A percentile compares a stretch with the other conserved stretches of the same genome.
phyloP scores from a whole-genome alignment of 129 eudicot species.

The Tagetes patula region DNA sequence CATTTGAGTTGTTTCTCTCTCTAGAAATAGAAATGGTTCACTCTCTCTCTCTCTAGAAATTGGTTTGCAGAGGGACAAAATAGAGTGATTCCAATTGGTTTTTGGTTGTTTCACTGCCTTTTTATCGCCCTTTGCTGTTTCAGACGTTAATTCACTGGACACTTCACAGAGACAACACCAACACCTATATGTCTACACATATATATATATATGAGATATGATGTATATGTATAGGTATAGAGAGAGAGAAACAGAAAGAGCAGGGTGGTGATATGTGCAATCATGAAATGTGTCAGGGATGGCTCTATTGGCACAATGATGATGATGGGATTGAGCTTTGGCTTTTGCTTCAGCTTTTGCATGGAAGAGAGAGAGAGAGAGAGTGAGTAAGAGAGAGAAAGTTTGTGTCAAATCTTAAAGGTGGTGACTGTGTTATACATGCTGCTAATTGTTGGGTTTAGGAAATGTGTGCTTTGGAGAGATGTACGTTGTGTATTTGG shows the following conservation, averaged over 20 bases:
- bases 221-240: slow-evolving; percentile 23
- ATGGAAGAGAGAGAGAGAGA: slow-evolving; percentile 36
- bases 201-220: background rate
- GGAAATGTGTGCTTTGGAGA: background rate
- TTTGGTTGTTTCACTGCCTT: slow-evolving; percentile 41
- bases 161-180: slow-evolving; percentile 36
- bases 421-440: slow-evolving; percentile 20
- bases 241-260: slow-evolving; percentile 22
- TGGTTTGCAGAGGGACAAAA: slow-evolving; percentile 43
- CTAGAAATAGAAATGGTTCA: slow-evolving; percentile 20
- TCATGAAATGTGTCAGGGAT: slow-evolving; percentile 68
- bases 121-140: slow-evolving; percentile 30
- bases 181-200: slow-evolving; percentile 35
- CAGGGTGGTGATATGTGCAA: slow-evolving; percentile 45
- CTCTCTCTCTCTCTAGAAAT: no score
- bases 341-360: slow-evolving; percentile 49
- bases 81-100: slow-evolving; percentile 35
- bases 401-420: slow-evolving; percentile 25
- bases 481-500: background rate
- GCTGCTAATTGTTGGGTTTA: background rate
- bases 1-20: slow-evolving; percentile 34
- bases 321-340: slow-evolving; percentile 64
- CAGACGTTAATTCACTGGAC: slow-evolving; percentile 43
- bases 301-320: slow-evolving; percentile 72
- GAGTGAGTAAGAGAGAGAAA: background rate